phyloP scores from a whole-genome alignment of 1,284 basidiomycete species.

The Ceratobasidium sp. region DNA sequence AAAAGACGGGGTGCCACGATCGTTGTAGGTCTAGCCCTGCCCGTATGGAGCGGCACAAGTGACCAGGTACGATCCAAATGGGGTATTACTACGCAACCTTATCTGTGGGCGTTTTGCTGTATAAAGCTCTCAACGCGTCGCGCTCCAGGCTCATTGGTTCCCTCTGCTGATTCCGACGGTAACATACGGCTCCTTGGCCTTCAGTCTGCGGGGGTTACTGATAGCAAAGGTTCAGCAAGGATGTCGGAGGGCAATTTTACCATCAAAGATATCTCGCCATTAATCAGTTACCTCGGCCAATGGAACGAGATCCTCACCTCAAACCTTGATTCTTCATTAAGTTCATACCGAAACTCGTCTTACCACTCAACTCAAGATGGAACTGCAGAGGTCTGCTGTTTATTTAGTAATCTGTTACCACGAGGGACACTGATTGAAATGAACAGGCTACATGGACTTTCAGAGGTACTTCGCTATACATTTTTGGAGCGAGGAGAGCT shows the following conservation, averaged over 20 bases:
- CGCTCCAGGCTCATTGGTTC: not conserved
- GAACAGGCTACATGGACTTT: conserved; percentile 13
- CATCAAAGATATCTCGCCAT: conserved; percentile 13
- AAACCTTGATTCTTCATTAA: not conserved
- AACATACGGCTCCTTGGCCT: not conserved
- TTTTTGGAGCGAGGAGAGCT: conserved; percentile 23
- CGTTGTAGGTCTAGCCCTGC: no score
- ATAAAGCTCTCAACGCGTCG: not conserved
- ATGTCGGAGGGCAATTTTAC: conserved; percentile 20
- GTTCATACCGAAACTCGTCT: not conserved
- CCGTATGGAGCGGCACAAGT: no score
- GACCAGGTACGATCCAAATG: no score
- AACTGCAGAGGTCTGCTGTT: conserved; percentile 2
- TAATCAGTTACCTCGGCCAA: conserved; percentile 7
- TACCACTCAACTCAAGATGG: conserved; percentile 2
- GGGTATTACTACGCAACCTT: not conserved
- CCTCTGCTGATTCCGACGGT: not conserved
- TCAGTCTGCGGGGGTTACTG: not conserved
- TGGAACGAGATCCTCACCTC: conserved; percentile 14
- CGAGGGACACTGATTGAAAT: not conserved
- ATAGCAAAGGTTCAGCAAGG: not conserved
- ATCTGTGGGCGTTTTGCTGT: not conserved
- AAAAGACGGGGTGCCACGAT: not conserved
- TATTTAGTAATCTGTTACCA: not conserved
- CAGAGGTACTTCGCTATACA: conserved; percentile 16